Conservation (phyloP, 768 basidiomycete species). For the Russula ochroleuca region DNA sequence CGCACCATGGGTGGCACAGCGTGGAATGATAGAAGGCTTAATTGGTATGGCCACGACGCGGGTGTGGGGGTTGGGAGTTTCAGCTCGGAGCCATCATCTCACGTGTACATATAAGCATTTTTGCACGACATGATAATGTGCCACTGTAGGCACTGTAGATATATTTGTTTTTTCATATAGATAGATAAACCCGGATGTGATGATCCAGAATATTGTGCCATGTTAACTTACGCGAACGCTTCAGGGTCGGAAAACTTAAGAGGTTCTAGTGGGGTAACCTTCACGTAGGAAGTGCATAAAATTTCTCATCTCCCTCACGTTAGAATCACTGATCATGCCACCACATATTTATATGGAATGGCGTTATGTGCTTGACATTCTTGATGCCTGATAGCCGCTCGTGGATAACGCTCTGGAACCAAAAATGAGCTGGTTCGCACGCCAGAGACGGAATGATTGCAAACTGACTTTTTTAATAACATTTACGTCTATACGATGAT, state of each 20-base stretch:
- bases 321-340: slow-evolving; percentile 1
- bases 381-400: slow-evolving; percentile 3
- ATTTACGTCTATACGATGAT: slow-evolving; percentile 4
- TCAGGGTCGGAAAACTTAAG: neutral
- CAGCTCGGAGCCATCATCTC: neutral
- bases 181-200: no score
- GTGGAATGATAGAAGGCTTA: neutral
- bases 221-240: neutral
- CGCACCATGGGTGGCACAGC: neutral
- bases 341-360: neutral
- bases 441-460: neutral
- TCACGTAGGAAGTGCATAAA: neutral
- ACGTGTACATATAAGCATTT: neutral
- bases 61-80: neutral
- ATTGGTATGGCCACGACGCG: neutral
- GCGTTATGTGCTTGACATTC: neutral
- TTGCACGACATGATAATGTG: neutral
- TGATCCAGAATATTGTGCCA: neutral
- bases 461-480: neutral
- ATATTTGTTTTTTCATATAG: neutral
- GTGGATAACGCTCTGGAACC: neutral
- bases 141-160: no score
- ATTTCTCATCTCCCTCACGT: neutral
- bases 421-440: neutral
- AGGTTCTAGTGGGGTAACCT: neutral